Evolutionary conservation across 2,329 filamentous ascomycete species (phyloP).

Genomic region (Colletotrichum magnum): DNA sequence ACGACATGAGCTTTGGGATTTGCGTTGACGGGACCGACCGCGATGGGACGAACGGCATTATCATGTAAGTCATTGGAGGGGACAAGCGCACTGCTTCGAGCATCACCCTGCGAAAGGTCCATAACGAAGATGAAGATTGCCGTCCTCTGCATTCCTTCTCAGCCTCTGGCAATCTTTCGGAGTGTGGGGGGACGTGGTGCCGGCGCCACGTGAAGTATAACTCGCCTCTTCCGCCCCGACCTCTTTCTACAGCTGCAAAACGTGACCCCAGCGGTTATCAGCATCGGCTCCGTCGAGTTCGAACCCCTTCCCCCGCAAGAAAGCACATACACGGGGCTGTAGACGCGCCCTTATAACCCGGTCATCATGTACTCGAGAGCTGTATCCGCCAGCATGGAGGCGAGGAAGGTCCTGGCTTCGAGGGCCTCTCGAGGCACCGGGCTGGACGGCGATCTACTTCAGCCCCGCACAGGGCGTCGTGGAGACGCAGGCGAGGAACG

Average conservation of each 20-base stretch:
- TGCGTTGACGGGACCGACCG: not conserved
- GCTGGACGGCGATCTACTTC: conserved; percentile 6
- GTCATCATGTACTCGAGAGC: too few species aligned
- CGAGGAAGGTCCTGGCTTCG: not conserved
- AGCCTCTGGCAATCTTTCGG: too few species aligned
- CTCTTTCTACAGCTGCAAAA: not conserved
- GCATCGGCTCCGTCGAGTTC: not conserved
- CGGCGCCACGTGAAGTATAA: too few species aligned
- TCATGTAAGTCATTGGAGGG: not conserved
- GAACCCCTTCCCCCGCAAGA: not conserved
- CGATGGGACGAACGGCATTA: not conserved
- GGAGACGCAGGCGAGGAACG: too few species aligned
- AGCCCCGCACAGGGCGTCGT: conserved; percentile 10
- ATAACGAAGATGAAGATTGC: too few species aligned
- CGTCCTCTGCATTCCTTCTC: too few species aligned
- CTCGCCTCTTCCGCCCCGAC: not conserved
- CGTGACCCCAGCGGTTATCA: not conserved
- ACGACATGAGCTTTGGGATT: not conserved
- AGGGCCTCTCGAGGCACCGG: not conserved
- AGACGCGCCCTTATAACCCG: not conserved
- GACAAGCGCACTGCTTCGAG: conserved; percentile 2
- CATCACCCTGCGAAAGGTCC: not conserved
- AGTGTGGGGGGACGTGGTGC: too few species aligned
- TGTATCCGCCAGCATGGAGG: conserved; percentile 5
- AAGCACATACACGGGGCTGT: not conserved